These are phyloP conservation scores for Escovopsis sp. DNA, from an alignment of 2,329 filamentous ascomycete genomes.

Conservation along the genomic window DNA sequence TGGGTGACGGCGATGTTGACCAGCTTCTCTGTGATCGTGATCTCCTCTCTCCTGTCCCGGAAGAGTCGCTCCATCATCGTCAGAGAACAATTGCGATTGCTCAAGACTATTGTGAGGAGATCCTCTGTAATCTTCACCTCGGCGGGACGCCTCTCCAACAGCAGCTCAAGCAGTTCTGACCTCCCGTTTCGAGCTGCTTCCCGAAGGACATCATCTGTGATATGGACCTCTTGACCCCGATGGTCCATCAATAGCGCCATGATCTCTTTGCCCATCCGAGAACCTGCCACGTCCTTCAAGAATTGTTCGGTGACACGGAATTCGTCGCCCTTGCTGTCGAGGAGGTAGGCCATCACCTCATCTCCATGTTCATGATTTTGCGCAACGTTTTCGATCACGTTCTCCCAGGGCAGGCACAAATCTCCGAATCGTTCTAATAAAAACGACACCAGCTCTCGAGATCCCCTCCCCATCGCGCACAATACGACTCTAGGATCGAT, in stretches of 20 bases:
- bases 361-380: background rate
- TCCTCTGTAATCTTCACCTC: no score
- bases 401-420: background rate
- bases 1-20: no score
- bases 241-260: background rate
- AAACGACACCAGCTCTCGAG: no score
- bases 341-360: background rate
- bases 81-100: no score
- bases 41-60: no score
- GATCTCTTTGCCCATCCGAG: background rate
- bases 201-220: background rate
- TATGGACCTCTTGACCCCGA: background rate
- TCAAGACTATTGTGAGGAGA: no score
- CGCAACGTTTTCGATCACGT: background rate
- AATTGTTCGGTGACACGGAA: background rate
- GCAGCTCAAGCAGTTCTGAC: no score
- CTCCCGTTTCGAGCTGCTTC: background rate
- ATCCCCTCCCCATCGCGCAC: no score
- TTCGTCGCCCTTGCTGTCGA: background rate
- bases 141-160: no score
- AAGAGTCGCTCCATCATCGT: no score
- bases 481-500: no score
- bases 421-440: background rate
- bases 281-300: background rate
- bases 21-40: no score